Base-by-base conservation (phyloP, 1,284 basidiomycete genomes). In the Agaricales sp. region DNA sequence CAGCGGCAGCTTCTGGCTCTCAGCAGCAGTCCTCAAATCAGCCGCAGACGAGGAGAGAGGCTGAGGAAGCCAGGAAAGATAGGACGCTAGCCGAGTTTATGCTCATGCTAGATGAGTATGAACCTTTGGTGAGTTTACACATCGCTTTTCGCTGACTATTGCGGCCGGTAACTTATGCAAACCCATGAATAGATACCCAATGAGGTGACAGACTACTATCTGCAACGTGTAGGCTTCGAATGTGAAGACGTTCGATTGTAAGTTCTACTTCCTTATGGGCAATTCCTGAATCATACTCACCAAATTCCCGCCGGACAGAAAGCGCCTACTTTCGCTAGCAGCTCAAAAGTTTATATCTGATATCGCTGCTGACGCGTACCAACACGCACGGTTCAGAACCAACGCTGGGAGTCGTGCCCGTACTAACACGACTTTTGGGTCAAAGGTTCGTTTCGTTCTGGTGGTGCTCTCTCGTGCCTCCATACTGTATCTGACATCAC, bases 331-430 rank as follows among this genome's bases (percentile, higher is more conserved):
- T 20, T 94, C 94, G 0, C 77, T 99, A 23, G 94, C 96, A 1
- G 92, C 95, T 0, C 96, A 99, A 63, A 99, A 99, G 63, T 99
- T 99, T 63, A 86, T 99, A 39, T 89, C 92, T 11, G 96, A 99
- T 64, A 95, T 99, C 54, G 90, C 95, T 2, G 82, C 90, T 6
- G 96, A 99, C 64, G 93, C 96, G 13, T 99, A 92, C 66, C 93
- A 98, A 61, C 96, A 98, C 64, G 95, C 96, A 2, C 87, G 95
- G 21, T 91, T 99, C 59, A 81, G 96, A 49, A 92, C 85, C 2
- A 87, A 86, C 52, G 85, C 79, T 6, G 76, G 84, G 46, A 84
- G 85, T 30, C 75, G 86, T 21, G 71, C 80, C 16, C 71, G 87
- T 26, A 70, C 75, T 2, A 78, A 74, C 54, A 75, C 77, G 53